phyloP scores from a whole-genome alignment of 495 filamentous ascomycete genomes.

The Lepraria neglecta region DNA sequence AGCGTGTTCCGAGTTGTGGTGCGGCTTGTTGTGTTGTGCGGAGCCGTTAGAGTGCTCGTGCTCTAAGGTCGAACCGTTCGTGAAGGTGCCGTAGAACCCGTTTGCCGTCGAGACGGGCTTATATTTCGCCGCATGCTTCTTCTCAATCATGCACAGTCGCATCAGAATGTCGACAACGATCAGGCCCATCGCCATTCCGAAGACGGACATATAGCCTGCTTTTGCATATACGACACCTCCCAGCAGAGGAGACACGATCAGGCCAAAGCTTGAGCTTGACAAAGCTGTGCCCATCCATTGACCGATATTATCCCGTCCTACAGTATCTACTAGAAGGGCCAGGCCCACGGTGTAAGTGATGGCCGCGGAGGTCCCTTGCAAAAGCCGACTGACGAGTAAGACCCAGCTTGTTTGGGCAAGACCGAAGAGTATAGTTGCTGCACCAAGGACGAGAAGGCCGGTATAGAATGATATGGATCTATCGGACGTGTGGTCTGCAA shows the following conservation, averaged over 20 bases:
- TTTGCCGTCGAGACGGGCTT: constrained; percentile 8
- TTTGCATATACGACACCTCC: constrained; percentile 66
- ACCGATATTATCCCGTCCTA: constrained; percentile 35
- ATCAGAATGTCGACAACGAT: constrained; percentile 53
- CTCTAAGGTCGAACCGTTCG: neutral
- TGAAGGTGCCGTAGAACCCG: constrained; percentile 25
- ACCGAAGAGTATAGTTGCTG: constrained; percentile 24
- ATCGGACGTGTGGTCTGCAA: constrained; percentile 24
- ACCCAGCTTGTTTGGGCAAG: constrained; percentile 24
- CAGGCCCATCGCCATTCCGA: constrained; percentile 47
- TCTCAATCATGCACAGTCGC: constrained; percentile 55
- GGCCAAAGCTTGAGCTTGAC: constrained; percentile 25
- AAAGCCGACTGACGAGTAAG: constrained; percentile 23
- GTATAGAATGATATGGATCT: constrained; percentile 21
- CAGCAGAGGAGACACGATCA: constrained; percentile 48
- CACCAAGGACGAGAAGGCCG: constrained; percentile 22
- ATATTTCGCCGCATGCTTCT: constrained; percentile 52
- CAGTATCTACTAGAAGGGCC: constrained; percentile 84
- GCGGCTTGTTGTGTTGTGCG: neutral
- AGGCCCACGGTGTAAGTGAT: constrained; percentile 71
- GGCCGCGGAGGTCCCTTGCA: constrained; percentile 51
- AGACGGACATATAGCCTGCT: constrained; percentile 49
- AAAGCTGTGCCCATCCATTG: constrained; percentile 26
- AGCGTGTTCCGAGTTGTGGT: constrained; percentile 5
- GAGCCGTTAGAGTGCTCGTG: constrained; percentile 6